Conservation (phyloP, 805 yeast species). For the Grigorovia humatica region DNA sequence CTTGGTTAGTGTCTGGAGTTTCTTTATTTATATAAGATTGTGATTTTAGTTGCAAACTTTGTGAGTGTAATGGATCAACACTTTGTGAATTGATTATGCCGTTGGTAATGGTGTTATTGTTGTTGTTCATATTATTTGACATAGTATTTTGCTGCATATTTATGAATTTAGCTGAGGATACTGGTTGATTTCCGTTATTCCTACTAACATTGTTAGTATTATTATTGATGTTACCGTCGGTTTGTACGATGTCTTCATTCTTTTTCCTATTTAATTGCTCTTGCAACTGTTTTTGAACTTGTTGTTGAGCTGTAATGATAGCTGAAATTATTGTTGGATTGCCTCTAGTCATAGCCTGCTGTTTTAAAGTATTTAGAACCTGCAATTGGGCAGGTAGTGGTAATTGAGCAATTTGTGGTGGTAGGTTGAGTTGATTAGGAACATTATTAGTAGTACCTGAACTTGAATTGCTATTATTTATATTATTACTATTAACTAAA, state of each 20-base stretch:
- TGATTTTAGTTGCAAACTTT: neutral
- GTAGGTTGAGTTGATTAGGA: constrained; percentile 14
- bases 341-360: constrained; percentile 25
- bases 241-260: neutral
- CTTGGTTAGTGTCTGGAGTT: neutral
- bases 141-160: neutral
- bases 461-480: neutral
- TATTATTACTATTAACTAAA: neutral
- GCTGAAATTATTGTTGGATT: constrained; percentile 25
- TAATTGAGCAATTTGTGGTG: constrained; percentile 28
- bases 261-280: constrained; percentile 7
- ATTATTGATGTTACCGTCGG: constrained; percentile 5
- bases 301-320: constrained; percentile 23
- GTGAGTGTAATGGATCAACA: neutral
- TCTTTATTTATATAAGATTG: neutral
- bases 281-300: constrained; percentile 20
- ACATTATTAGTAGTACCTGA: neutral
- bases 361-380: constrained; percentile 22
- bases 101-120: neutral
- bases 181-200: neutral
- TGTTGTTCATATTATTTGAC: constrained; percentile 1
- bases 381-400: constrained; percentile 27
- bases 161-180: neutral
- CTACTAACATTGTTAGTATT: neutral
- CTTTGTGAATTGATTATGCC: neutral